Evolutionary conservation across 1,139 yeast species (phyloP).

Genomic region (Hanseniaspora sp.): DNA sequence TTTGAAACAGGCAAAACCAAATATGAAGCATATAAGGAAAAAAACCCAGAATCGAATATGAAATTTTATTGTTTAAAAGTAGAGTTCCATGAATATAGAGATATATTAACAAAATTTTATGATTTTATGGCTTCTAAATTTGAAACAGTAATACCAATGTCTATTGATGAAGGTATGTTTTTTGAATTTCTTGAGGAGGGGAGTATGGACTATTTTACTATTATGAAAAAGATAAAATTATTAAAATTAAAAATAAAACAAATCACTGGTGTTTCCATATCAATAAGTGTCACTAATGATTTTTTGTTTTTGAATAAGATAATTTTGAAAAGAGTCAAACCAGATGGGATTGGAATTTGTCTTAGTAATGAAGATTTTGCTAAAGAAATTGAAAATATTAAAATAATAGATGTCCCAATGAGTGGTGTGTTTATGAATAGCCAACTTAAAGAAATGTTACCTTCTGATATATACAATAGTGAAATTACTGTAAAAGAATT

Average conservation of each 20-base stretch:
- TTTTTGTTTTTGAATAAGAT: slow-evolving; percentile 11
- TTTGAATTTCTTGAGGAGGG: slow-evolving; percentile 6
- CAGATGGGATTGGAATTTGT: background rate
- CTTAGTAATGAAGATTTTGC: background rate
- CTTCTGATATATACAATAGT: slow-evolving; percentile 66
- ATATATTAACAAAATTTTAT: slow-evolving; percentile 46
- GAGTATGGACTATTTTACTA: background rate
- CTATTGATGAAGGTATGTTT: slow-evolving; percentile 79
- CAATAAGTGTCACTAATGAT: slow-evolving; percentile 9
- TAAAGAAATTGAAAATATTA: background rate
- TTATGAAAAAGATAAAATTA: background rate
- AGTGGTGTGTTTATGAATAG: background rate
- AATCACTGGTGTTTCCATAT: background rate
- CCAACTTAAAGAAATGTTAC: slow-evolving; percentile 35
- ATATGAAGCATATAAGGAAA: slow-evolving; percentile 41
- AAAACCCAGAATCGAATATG: background rate
- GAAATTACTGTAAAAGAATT: slow-evolving; percentile 22
- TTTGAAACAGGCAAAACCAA: slow-evolving; percentile 67
- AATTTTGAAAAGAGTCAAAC: slow-evolving; percentile 1
- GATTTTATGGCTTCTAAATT: slow-evolving; percentile 30
- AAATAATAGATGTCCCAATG: background rate
- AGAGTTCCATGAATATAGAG: slow-evolving; percentile 64
- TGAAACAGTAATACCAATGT: slow-evolving; percentile 66
- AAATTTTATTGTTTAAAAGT: slow-evolving; percentile 5
- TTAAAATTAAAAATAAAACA: slow-evolving; percentile 6